These are phyloP conservation scores for Dothiorella sarmentorum DNA, from an alignment of 2,329 filamentous ascomycete genomes.

Conservation along the genomic window DNA sequence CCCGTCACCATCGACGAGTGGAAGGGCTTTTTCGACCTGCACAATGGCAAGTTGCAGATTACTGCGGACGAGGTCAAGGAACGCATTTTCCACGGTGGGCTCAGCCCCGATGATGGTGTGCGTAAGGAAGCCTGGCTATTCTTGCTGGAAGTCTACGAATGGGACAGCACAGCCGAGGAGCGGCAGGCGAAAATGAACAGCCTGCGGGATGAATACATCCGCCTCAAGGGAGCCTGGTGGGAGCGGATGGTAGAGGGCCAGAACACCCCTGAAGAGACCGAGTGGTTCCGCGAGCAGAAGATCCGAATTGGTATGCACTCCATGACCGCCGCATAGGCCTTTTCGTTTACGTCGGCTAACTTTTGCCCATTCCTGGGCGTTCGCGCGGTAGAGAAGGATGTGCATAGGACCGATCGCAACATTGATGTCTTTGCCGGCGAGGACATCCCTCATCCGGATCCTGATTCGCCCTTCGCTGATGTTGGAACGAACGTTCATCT, in stretches of 20 bases:
- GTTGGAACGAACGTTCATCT: constrained; percentile 94
- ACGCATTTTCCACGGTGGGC: constrained; percentile 90
- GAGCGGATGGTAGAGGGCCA: constrained; percentile 82
- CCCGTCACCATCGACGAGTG: constrained; percentile 80
- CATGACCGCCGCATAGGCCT: no score
- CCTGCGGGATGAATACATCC: constrained; percentile 86
- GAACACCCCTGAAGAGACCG: constrained; percentile 74
- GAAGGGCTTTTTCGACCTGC: constrained; percentile 80
- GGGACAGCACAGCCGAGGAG: constrained; percentile 86
- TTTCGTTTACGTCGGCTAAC: no score
- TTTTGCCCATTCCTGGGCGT: constrained; percentile 54
- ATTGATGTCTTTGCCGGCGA: constrained; percentile 96
- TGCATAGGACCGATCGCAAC: constrained; percentile 91
- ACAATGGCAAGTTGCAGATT: constrained; percentile 69
- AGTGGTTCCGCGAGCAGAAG: constrained; percentile 96
- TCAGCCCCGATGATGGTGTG: constrained; percentile 85
- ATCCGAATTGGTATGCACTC: constrained; percentile 76
- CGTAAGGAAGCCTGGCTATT: constrained; percentile 97
- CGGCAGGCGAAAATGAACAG: constrained; percentile 79
- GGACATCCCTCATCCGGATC: constrained; percentile 94
- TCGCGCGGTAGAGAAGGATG: constrained; percentile 80
- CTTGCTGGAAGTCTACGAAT: constrained; percentile 84
- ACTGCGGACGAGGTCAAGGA: constrained; percentile 94
- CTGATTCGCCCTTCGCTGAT: constrained; percentile 89
- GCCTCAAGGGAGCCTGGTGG: constrained; percentile 95